Conservation (phyloP, 768 basidiomycete genomes). For the Terana coerulea region DNA sequence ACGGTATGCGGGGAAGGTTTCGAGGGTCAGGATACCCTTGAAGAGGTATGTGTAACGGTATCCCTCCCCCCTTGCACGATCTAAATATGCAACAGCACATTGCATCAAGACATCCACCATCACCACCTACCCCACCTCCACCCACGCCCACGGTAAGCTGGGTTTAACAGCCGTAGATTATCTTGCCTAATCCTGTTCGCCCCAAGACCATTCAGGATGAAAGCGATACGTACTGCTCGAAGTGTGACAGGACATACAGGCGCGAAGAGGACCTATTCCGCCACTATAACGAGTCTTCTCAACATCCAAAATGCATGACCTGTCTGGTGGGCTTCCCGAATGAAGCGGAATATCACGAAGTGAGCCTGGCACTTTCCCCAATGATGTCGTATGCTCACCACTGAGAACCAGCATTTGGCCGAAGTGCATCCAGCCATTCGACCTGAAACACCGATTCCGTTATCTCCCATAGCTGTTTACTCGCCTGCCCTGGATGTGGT, state of each 20-base stretch:
- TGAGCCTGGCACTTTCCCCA: no score
- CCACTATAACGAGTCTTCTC: slow-evolving; percentile 6
- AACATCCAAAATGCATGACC: slow-evolving; percentile 9
- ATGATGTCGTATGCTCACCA: no score
- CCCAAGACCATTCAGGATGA: not conserved
- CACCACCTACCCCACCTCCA: slow-evolving; percentile 8
- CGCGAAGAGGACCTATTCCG: not conserved
- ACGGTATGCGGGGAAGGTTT: slow-evolving; percentile 20
- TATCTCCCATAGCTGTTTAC: no score
- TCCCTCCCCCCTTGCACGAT: not conserved
- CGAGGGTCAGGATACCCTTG: slow-evolving; percentile 10
- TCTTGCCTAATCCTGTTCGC: not conserved
- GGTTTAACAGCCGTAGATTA: no score
- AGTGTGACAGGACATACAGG: slow-evolving; percentile 5
- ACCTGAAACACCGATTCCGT: no score
- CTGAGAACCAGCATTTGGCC: no score
- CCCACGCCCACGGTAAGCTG: not conserved
- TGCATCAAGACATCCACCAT: slow-evolving; percentile 1
- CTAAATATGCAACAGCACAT: slow-evolving; percentile 2
- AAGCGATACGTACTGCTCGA: slow-evolving; percentile 1
- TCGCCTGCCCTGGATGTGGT: no score
- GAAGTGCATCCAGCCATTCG: no score
- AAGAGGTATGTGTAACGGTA: slow-evolving; percentile 13
- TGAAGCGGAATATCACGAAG: not conserved
- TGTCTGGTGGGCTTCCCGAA: slow-evolving; percentile 6